Conservation (phyloP, 495 filamentous ascomycete genomes). For the Annulohypoxylon stygium region DNA sequence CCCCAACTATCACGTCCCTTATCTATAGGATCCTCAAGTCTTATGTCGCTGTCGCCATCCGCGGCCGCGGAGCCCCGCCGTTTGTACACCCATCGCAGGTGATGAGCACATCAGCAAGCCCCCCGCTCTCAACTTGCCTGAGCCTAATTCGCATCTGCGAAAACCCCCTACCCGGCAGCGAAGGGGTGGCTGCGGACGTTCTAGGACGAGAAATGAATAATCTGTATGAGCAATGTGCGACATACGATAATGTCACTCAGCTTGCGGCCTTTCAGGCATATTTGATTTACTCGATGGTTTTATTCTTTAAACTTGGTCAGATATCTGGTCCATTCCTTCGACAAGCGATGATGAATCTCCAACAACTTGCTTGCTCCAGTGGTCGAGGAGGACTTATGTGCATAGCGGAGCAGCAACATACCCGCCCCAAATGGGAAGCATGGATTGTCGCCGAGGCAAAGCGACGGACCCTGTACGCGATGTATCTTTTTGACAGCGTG, state of each 20-base stretch:
- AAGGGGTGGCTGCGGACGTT: conserved; percentile 50
- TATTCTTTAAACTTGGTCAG: conserved; percentile 57
- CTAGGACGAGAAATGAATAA: conserved; percentile 59
- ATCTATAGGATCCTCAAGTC: conserved; percentile 61
- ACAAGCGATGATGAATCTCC: conserved; percentile 60
- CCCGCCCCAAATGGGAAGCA: conserved; percentile 62
- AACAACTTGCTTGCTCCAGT: conserved; percentile 58
- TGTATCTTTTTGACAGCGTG: conserved; percentile 65
- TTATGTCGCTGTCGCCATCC: conserved; percentile 55
- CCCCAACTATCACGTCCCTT: conserved; percentile 50
- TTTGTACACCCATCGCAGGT: conserved; percentile 59
- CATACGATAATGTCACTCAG: conserved; percentile 54
- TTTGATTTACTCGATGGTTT: conserved; percentile 60
- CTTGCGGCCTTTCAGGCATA: conserved; percentile 64
- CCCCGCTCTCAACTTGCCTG: conserved; percentile 59
- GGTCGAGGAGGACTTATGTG: conserved; percentile 58
- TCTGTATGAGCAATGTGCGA: conserved; percentile 50
- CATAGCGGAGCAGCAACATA: conserved; percentile 53
- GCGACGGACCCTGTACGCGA: conserved; percentile 60
- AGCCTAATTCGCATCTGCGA: conserved; percentile 60
- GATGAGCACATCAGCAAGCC: conserved; percentile 30
- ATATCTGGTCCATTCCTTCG: conserved; percentile 49
- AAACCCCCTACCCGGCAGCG: conserved; percentile 56
- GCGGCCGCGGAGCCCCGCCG: conserved; percentile 55
- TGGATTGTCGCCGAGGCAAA: conserved; percentile 64